Evolutionary conservation across 768 basidiomycete species (phyloP).

Genomic region (Amanita subjunquillea): DNA sequence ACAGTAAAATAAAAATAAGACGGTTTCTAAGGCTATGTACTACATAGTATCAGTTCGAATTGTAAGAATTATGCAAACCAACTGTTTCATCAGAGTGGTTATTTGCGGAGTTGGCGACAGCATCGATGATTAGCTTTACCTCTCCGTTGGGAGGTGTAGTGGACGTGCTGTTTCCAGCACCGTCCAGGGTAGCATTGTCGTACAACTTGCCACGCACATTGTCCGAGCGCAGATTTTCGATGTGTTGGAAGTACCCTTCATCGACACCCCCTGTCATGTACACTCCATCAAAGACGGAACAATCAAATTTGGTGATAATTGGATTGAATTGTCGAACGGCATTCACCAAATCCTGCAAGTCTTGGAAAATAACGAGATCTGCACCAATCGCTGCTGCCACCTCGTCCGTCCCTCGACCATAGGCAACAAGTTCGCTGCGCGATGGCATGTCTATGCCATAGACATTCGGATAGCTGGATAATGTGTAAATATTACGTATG

Average conservation of each 20-base stretch:
- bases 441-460: slow-evolving; percentile 99
- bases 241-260: slow-evolving; percentile 62
- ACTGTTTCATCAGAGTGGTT: slow-evolving; percentile 2
- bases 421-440: slow-evolving; percentile 83
- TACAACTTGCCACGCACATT: slow-evolving; percentile 54
- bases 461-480: slow-evolving; percentile 76
- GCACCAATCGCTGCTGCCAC: slow-evolving; percentile 83
- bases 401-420: slow-evolving; percentile 58
- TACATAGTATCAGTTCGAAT: background rate
- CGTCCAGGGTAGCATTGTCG: background rate
- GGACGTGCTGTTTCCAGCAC: background rate
- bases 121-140: background rate
- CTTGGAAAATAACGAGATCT: slow-evolving; percentile 94
- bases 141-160: background rate
- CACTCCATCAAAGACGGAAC: slow-evolving; percentile 95
- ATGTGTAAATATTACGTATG: slow-evolving; percentile 1
- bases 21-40: background rate
- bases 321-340: slow-evolving; percentile 85
- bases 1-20: background rate
- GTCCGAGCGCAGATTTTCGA: slow-evolving; percentile 78
- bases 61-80: slow-evolving; percentile 5
- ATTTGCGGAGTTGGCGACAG: background rate
- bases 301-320: slow-evolving; percentile 72
- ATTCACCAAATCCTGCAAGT: slow-evolving; percentile 74
- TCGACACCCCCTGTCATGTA: slow-evolving; percentile 94